A percentile compares a stretch with the other conserved stretches of the same genome.
Conservation (phyloP, 2,329 filamentous ascomycete species). For the Diplodia intermedia region DNA sequence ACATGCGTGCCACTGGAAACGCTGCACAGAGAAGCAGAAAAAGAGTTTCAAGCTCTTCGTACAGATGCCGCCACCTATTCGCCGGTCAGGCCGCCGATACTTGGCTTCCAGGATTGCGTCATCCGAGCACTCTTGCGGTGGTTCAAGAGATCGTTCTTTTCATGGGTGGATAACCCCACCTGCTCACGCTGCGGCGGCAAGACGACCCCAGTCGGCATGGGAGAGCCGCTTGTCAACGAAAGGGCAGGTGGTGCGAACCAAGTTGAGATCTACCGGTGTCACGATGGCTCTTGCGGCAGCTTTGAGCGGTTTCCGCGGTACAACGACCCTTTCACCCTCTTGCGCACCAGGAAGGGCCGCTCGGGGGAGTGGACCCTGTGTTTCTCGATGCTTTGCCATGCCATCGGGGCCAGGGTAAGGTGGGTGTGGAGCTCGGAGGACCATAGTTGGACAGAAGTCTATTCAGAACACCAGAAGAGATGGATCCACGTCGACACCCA, state of each 20-base stretch:
- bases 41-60: conserved; percentile 84
- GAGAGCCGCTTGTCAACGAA: conserved; percentile 85
- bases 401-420: conserved; percentile 85
- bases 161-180: conserved; percentile 93
- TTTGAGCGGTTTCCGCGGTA: conserved; percentile 93
- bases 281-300: conserved; percentile 72
- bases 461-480: conserved; percentile 87
- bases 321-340: conserved; percentile 89
- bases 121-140: conserved; percentile 88
- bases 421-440: conserved; percentile 99
- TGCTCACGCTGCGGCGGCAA: conserved; percentile 82
- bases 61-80: conserved; percentile 88
- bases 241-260: conserved; percentile 82
- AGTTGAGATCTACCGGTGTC: conserved; percentile 91
- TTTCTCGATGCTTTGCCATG: conserved; percentile 97
- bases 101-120: conserved; percentile 98
- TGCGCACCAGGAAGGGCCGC: conserved; percentile 85
- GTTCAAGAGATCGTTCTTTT: conserved; percentile 95
- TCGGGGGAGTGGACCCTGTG: conserved; percentile 98
- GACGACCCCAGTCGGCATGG: conserved; percentile 82
- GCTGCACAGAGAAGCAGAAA: conserved; percentile 92
- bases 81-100: conserved; percentile 80
- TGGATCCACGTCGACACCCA: conserved; percentile 97
- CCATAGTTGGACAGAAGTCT: conserved; percentile 97
- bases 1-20: conserved; percentile 84